phyloP scores from a whole-genome alignment of 2,329 filamentous ascomycete genomes.

The Phyllosticta ampelicida region DNA sequence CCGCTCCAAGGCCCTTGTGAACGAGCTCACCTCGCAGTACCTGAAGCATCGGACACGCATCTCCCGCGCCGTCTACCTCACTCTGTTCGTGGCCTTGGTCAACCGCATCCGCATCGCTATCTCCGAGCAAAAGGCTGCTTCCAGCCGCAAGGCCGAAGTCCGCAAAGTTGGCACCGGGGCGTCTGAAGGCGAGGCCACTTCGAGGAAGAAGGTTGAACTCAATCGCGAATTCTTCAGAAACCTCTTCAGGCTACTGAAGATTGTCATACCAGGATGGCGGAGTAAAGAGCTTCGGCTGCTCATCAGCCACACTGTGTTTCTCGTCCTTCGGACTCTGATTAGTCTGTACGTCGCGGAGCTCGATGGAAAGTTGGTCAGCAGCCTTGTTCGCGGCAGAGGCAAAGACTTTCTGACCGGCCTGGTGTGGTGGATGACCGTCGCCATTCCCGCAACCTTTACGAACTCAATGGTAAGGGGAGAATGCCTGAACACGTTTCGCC shows the following conservation, averaged over 20 bases:
- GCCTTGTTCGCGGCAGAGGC: slow-evolving; percentile 79
- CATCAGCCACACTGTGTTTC: slow-evolving; percentile 83
- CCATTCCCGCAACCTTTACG: slow-evolving; percentile 90
- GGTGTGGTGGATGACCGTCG: slow-evolving; percentile 98
- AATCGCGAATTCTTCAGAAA: slow-evolving; percentile 80
- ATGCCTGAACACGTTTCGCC: background rate
- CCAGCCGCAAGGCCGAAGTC: slow-evolving; percentile 53
- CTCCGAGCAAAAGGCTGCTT: slow-evolving; percentile 82
- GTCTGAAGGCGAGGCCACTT: slow-evolving; percentile 26
- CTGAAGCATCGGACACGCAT: slow-evolving; percentile 30
- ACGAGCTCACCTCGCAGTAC: slow-evolving; percentile 28
- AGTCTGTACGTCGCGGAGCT: slow-evolving; percentile 93
- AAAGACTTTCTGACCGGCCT: slow-evolving; percentile 81
- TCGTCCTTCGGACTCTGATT: slow-evolving; percentile 82
- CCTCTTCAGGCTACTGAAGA: slow-evolving; percentile 64
- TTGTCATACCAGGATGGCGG: slow-evolving; percentile 82
- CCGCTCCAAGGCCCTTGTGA: slow-evolving; percentile 25
- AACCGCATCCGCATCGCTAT: slow-evolving; percentile 88
- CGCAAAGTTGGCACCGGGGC: slow-evolving; percentile 35
- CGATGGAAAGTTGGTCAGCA: slow-evolving; percentile 88
- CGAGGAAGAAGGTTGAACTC: slow-evolving; percentile 74
- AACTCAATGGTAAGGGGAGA: slow-evolving; percentile 75
- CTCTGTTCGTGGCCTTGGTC: slow-evolving; percentile 31
- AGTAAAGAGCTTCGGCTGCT: slow-evolving; percentile 81
- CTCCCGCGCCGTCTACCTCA: slow-evolving; percentile 32